These are phyloP conservation scores for Sugiyamaella paludigena DNA, from an alignment of 1,139 yeast species.

Conservation along the genomic window DNA sequence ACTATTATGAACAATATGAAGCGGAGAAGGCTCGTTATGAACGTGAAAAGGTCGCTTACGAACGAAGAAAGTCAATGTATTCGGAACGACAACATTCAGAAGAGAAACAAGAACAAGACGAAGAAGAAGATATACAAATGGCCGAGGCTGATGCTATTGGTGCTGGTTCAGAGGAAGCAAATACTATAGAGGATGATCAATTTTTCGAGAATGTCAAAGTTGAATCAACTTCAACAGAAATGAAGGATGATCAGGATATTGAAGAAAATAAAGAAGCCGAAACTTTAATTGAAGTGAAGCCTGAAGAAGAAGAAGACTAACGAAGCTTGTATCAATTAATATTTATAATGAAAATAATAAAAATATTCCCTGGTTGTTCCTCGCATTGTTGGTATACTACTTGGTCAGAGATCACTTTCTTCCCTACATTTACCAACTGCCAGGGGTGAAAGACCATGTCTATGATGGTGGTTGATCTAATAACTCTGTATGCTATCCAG, in stretches of 20 bases:
- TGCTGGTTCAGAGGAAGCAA: not conserved
- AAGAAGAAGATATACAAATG: not conserved
- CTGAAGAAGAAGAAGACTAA: too few relatives aligned
- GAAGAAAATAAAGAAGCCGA: not conserved
- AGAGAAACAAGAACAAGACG: conserved; percentile 1
- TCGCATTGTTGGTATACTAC: too few relatives aligned
- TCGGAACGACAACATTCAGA: not conserved
- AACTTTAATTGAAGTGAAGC: too few relatives aligned
- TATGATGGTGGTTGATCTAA: too few relatives aligned
- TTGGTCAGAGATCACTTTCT: too few relatives aligned
- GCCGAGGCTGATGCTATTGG: conserved; percentile 1
- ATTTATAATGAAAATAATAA: too few relatives aligned
- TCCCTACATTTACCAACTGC: too few relatives aligned
- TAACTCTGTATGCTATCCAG: too few relatives aligned
- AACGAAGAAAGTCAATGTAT: conserved; percentile 29
- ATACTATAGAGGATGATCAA: not conserved
- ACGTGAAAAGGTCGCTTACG: conserved; percentile 68
- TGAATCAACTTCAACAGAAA: not conserved
- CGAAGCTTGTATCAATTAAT: too few relatives aligned
- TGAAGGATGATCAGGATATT: conserved; percentile 1
- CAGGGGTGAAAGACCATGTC: too few relatives aligned
- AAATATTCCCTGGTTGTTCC: too few relatives aligned
- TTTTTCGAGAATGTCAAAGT: too few relatives aligned
- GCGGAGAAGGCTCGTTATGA: conserved; percentile 76
- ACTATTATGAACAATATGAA: conserved; percentile 73